Percentiles rank a stretch among this genome's conserved stretches.
Conservation (phyloP, 2,329 filamentous ascomycete species). For the Alternaria triticina region DNA sequence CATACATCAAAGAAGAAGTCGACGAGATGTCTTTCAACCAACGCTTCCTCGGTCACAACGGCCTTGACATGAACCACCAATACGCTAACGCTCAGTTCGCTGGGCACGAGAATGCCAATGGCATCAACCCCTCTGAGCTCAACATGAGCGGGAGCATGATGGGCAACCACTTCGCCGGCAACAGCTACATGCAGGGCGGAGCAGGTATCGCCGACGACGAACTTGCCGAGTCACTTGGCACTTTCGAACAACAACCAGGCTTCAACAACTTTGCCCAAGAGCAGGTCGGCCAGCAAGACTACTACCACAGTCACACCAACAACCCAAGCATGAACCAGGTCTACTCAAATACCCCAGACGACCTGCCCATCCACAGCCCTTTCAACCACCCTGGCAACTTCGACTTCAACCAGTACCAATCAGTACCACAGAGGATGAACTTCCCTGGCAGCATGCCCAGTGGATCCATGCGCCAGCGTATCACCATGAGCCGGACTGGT, state of each 20-base stretch:
- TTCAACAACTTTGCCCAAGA: slow-evolving; percentile 62
- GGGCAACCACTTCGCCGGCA: slow-evolving; percentile 64
- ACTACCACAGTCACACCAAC: slow-evolving; percentile 45
- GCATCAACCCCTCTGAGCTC: slow-evolving; percentile 84
- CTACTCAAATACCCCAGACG: slow-evolving; percentile 91
- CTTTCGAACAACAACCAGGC: slow-evolving; percentile 55
- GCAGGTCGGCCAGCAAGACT: slow-evolving; percentile 65
- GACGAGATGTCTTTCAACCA: slow-evolving; percentile 66
- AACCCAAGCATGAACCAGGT: slow-evolving; percentile 73
- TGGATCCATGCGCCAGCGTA: slow-evolving; percentile 45
- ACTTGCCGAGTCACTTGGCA: slow-evolving; percentile 72
- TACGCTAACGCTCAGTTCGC: slow-evolving; percentile 56
- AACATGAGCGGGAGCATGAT: slow-evolving; percentile 69
- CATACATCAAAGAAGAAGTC: slow-evolving; percentile 73
- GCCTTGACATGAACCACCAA: slow-evolving; percentile 61
- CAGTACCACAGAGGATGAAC: slow-evolving; percentile 63
- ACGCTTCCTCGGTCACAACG: slow-evolving; percentile 57
- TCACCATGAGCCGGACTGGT: slow-evolving; percentile 63
- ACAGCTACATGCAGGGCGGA: slow-evolving; percentile 77
- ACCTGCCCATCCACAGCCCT: slow-evolving; percentile 88
- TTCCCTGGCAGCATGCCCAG: slow-evolving; percentile 42
- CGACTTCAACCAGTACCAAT: slow-evolving; percentile 77
- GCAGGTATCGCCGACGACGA: slow-evolving; percentile 88
- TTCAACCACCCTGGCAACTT: slow-evolving; percentile 74
- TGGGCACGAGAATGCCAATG: slow-evolving; percentile 43